Percentiles rank a stretch among this genome's conserved stretches.
Evolutionary conservation across 108 stramenopile species (phyloP).

Genomic region (Hondaea fermentalgiana): DNA sequence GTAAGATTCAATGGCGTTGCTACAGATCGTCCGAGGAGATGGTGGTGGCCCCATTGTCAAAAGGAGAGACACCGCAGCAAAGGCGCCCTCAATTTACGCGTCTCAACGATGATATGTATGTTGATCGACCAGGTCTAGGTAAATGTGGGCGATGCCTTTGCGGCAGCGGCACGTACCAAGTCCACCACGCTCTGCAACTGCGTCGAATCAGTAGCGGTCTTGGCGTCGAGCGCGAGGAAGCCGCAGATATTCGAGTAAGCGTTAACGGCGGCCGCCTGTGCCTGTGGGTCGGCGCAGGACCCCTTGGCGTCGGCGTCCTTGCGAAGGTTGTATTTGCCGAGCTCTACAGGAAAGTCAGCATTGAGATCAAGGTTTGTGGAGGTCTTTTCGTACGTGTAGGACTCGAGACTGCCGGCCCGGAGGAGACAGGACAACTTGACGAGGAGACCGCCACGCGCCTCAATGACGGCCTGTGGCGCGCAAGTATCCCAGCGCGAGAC

Average conservation of each 20-base stretch:
- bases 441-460: constrained; percentile 50
- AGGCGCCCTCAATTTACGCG: no score
- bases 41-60: no score
- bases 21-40: no score
- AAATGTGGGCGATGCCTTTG: background rate
- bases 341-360: constrained; percentile 21
- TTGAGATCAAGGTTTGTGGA: constrained; percentile 50
- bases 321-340: constrained; percentile 48
- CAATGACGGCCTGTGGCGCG: constrained; percentile 50
- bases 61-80: no score
- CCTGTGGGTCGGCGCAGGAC: background rate
- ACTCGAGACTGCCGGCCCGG: background rate
- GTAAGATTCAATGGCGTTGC: no score
- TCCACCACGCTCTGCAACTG: background rate
- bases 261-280: constrained; percentile 34
- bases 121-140: background rate
- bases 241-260: constrained; percentile 56
- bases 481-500: constrained; percentile 59
- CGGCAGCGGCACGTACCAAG: background rate
- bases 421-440: constrained; percentile 40
- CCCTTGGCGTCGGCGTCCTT: background rate
- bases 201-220: constrained; percentile 28
- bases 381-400: constrained; percentile 46
- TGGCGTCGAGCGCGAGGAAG: constrained; percentile 45
- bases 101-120: no score